Evolutionary conservation across 208 protist species (phyloP).

Genomic region (Trypanosoma theileri): DNA sequence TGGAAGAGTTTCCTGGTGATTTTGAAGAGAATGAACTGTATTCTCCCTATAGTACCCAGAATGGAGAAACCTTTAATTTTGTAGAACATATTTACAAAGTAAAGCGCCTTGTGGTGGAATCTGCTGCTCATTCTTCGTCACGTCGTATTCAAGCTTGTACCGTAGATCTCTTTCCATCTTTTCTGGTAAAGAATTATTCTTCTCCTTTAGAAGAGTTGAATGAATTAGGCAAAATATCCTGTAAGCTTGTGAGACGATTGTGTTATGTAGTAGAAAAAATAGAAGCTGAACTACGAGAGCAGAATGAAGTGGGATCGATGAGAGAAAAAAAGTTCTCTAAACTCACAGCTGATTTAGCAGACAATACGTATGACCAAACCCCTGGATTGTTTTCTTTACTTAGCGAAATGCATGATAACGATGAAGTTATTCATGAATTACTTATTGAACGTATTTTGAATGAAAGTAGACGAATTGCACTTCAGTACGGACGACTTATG

Average conservation of each 20-base stretch:
- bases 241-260: constrained; percentile 8
- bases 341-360: background rate
- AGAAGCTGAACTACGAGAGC: constrained; percentile 1
- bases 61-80: background rate
- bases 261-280: constrained; percentile 9
- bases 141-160: constrained; percentile 2
- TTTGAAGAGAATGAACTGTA: background rate
- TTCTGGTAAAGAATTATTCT: background rate
- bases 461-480: constrained; percentile 11
- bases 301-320: background rate
- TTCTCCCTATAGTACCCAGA: background rate
- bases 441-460: constrained; percentile 16
- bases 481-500: constrained; percentile 19
- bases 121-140: constrained; percentile 1
- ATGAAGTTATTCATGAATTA: constrained; percentile 10
- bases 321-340: background rate
- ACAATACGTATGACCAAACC: background rate
- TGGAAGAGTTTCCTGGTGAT: too few relatives aligned
- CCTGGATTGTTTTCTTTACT: constrained; percentile 12
- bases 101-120: constrained; percentile 6
- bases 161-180: background rate
- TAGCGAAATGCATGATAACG: constrained; percentile 11
- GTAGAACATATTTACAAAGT: constrained; percentile 1
- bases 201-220: background rate
- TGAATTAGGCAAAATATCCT: background rate